Base-by-base conservation (phyloP, 2,329 filamentous ascomycete genomes). In the Venturia asperata region DNA sequence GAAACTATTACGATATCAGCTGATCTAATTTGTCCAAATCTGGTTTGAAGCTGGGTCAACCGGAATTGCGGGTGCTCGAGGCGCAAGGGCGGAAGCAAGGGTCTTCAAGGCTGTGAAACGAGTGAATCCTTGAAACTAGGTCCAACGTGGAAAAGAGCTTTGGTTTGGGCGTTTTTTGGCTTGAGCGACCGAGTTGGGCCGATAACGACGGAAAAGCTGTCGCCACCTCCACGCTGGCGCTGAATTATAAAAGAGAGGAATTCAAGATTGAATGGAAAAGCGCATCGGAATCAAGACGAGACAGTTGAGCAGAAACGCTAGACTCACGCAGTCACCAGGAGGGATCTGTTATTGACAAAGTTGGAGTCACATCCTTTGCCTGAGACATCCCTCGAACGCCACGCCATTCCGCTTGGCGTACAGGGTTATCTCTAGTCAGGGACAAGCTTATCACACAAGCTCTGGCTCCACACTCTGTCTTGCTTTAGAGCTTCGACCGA, bases 21-120 rank as follows among this genome's bases (percentile, higher is more conserved):
- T 58, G 52, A 39, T 52, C 17, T 17, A 58, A 58, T 58, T 58
- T 5, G 30, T 15, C 52, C 52, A 13, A 37, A 37, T 39, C 52
- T 58, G 52, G 30, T 17, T 58, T n/a, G 27, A 24, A 58, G 52
- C 52, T n/a, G 52, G 27, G 21, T 58, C 30, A 3, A 39, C 52
- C 52, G 52, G 52, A 58, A 58, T 58, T 27, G 27, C 52, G 52
- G 52, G 52, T 34, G 52, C 52, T 34, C 19, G 52, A 58, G 15
- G 52, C 15, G 52, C 52, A 58, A 37, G 52, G 52, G 52, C 19
- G 10, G 27, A n/a, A 34, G 52, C 52, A 58, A 58, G 52, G 52
- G 30, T 17, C 10, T 5, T 34, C 27, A n/a, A 58, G 52, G 52
- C 30, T 58, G 52, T 58, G 30, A 58, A 58, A 58, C 52, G 30